phyloP scores from a whole-genome alignment of 2,329 filamentous ascomycete genomes.

The Trichoderma aggressivum region DNA sequence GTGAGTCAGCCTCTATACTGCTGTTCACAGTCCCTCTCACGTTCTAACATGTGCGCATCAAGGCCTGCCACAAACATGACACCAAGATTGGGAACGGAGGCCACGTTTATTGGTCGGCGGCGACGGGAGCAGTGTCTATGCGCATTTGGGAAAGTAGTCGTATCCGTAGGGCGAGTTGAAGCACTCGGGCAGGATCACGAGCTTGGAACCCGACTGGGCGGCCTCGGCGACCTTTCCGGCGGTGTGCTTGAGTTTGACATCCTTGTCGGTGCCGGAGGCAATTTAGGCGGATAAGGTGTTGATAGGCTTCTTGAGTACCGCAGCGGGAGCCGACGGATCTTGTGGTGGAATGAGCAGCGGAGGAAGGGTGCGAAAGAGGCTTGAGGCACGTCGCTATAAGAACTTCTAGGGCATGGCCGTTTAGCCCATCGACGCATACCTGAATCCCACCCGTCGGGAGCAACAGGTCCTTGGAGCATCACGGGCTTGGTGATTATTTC shows the following conservation, averaged over 20 bases:
- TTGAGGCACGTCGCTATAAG: neutral
- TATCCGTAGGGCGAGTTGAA: slow-evolving; percentile 98
- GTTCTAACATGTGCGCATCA: too few relatives aligned
- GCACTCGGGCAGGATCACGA: slow-evolving; percentile 94
- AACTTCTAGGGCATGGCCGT: neutral
- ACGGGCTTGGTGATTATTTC: slow-evolving; percentile 21
- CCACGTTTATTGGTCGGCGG: slow-evolving; percentile 65
- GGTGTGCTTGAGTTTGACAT: slow-evolving; percentile 76
- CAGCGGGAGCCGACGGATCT: slow-evolving; percentile 33
- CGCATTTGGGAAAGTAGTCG: slow-evolving; percentile 85
- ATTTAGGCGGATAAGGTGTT: slow-evolving; percentile 81
- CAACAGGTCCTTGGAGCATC: neutral
- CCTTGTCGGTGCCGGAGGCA: slow-evolving; percentile 77
- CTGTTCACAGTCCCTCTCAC: too few relatives aligned
- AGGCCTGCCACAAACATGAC: too few relatives aligned
- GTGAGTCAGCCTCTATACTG: too few relatives aligned
- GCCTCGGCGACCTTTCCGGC: slow-evolving; percentile 80
- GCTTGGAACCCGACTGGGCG: slow-evolving; percentile 68
- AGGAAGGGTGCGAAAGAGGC: slow-evolving; percentile 19
- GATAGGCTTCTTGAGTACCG: slow-evolving; percentile 68
- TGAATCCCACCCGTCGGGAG: neutral
- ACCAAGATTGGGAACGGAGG: slow-evolving; percentile 88
- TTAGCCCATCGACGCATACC: neutral
- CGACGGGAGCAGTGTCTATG: slow-evolving; percentile 77
- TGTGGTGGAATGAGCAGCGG: slow-evolving; percentile 29